Conservation (phyloP, 73 alveolate species). For the Paramecium tetraurelia region DNA sequence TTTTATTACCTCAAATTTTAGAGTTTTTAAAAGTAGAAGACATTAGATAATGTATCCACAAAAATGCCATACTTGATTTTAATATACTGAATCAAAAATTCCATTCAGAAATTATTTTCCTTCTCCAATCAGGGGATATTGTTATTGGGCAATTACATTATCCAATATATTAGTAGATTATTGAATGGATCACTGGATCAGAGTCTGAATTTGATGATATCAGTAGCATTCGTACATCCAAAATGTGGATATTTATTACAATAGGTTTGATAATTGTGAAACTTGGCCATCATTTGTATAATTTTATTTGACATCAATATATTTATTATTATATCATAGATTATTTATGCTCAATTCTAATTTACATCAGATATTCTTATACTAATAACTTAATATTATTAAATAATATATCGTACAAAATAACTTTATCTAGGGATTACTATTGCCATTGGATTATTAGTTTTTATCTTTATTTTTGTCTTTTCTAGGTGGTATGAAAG, state of each 20-base stretch:
- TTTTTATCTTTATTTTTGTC: not conserved
- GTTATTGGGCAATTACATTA: not conserved
- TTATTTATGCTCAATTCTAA: not conserved
- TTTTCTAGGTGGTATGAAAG: not conserved
- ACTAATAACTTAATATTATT: too few relatives aligned
- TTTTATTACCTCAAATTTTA: not conserved
- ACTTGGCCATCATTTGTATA: not conserved
- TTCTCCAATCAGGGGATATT: not conserved
- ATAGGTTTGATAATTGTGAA: not conserved
- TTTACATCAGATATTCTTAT: too few relatives aligned
- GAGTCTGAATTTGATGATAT: not conserved
- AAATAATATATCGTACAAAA: too few relatives aligned
- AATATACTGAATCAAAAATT: not conserved
- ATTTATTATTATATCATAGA: not conserved
- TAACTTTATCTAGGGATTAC: not conserved
- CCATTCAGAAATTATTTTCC: not conserved
- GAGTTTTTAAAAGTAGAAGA: not conserved
- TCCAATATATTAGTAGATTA: not conserved
- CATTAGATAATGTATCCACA: not conserved
- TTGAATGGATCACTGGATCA: not conserved
- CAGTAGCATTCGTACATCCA: not conserved
- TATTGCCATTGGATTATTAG: not conserved
- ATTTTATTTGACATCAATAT: not conserved
- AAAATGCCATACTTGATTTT: not conserved
- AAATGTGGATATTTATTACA: not conserved